Conservation (phyloP, 345 rosid genomes). For the Arabidopsis suecica region DNA sequence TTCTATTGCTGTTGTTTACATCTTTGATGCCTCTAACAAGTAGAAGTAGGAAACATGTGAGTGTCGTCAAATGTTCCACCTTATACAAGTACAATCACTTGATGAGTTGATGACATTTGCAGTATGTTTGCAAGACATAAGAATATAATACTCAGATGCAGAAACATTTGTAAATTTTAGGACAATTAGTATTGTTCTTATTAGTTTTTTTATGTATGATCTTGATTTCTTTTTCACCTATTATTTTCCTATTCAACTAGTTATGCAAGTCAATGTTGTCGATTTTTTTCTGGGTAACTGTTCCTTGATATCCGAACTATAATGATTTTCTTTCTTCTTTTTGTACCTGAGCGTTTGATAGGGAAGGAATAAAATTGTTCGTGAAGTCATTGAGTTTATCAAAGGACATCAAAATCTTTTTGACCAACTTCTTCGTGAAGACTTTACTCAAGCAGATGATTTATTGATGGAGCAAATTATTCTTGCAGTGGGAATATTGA, state of each 20-base stretch:
- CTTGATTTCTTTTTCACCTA: conserved; percentile 4
- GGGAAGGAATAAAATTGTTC: conserved; percentile 91
- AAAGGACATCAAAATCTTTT: conserved; percentile 78
- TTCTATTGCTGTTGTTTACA: conserved; percentile 6
- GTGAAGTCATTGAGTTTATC: conserved; percentile 80
- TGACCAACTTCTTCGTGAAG: conserved; percentile 83
- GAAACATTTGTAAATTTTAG: background rate
- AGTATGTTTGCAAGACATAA: conserved; percentile 10
- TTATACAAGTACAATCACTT: conserved; percentile 12
- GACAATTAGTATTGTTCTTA: background rate
- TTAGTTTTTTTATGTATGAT: background rate
- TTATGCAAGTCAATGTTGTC: background rate
- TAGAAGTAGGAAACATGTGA: conserved; percentile 3
- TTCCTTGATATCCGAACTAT: conserved; percentile 12
- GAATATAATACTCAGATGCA: background rate
- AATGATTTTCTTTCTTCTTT: conserved; percentile 4
- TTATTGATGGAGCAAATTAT: conserved; percentile 83
- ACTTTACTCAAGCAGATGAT: conserved; percentile 69
- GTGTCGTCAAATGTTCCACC: background rate
- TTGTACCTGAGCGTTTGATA: conserved; percentile 41
- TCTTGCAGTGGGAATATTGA: conserved; percentile 88
- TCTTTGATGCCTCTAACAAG: background rate
- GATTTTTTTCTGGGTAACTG: conserved; percentile 11
- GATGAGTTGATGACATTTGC: conserved; percentile 2
- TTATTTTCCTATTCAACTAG: conserved; percentile 5